phyloP scores from a whole-genome alignment of 1,284 basidiomycete genomes.

The Sanghuangporus sanghuang region DNA sequence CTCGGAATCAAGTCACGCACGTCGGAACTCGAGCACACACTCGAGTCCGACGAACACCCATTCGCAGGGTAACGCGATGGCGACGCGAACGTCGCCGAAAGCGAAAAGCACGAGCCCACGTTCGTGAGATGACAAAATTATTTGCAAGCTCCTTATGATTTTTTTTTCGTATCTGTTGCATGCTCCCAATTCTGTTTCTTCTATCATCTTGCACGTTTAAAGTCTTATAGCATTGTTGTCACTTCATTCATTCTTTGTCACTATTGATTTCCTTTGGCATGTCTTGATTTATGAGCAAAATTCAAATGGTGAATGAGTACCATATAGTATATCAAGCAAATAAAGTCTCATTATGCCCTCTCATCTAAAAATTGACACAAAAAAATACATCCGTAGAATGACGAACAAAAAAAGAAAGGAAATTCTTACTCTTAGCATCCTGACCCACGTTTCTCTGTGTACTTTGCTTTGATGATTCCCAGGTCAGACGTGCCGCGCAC shows the following conservation, averaged over 20 bases:
- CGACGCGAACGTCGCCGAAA: conserved; percentile 10
- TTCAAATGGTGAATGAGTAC: not conserved
- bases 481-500: too few species aligned
- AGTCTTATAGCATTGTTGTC: conserved; percentile 3
- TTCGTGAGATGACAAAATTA: not conserved
- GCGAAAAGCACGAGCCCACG: conserved; percentile 12
- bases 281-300: not conserved
- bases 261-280: not conserved
- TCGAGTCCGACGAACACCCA: conserved; percentile 9
- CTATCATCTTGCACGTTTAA: not conserved
- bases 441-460: too few species aligned
- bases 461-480: too few species aligned
- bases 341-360: not conserved
- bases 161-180: not conserved
- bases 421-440: too few species aligned
- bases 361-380: not conserved
- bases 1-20: not conserved
- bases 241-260: not conserved
- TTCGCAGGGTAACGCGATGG: conserved; percentile 15
- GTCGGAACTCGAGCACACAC: conserved; percentile 7
- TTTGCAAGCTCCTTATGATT: not conserved
- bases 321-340: conserved; percentile 3
- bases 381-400: too few species aligned
- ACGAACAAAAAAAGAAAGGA: too few species aligned
- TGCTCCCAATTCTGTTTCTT: not conserved